Conservation (phyloP, 345 rosid species). For the Clarkia xantiana region DNA sequence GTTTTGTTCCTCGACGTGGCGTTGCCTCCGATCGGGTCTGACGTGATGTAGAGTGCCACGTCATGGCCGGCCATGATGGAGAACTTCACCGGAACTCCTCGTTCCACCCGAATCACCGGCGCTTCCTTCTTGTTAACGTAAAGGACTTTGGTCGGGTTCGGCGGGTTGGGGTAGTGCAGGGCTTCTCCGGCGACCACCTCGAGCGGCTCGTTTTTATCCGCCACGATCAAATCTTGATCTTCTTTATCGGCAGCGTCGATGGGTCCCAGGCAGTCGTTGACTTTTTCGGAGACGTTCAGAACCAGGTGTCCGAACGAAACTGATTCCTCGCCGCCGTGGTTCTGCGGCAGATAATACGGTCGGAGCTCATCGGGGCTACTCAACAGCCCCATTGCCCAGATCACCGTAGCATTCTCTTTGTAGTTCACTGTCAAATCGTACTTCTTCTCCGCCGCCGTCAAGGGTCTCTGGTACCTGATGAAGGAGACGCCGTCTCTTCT, state of each 20-base stretch:
- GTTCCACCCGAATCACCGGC: slow-evolving; percentile 58
- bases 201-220: slow-evolving; percentile 37
- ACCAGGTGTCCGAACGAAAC: slow-evolving; percentile 33
- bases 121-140: slow-evolving; percentile 63
- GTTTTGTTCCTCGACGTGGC: slow-evolving; percentile 64
- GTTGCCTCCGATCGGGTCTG: slow-evolving; percentile 85
- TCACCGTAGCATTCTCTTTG: slow-evolving; percentile 36
- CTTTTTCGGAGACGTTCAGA: slow-evolving; percentile 30
- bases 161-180: slow-evolving; percentile 51
- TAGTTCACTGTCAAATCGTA: slow-evolving; percentile 63
- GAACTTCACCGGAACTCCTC: slow-evolving; percentile 58
- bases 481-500: slow-evolving; percentile 90
- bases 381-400: slow-evolving; percentile 90
- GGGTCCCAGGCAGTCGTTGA: slow-evolving; percentile 51
- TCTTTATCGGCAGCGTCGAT: slow-evolving; percentile 56
- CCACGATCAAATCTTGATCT: slow-evolving; percentile 53
- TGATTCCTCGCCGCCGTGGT: slow-evolving; percentile 50
- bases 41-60: slow-evolving; percentile 63
- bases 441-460: slow-evolving; percentile 46
- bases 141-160: slow-evolving; percentile 47
- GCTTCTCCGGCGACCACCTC: slow-evolving; percentile 31
- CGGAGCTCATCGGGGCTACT: slow-evolving; percentile 65
- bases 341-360: slow-evolving; percentile 70
- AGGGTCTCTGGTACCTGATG: slow-evolving; percentile 53
- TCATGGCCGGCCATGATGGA: slow-evolving; percentile 63